Conservation (phyloP, 2,329 filamentous ascomycete species). For the Rhinocladiella similis region DNA sequence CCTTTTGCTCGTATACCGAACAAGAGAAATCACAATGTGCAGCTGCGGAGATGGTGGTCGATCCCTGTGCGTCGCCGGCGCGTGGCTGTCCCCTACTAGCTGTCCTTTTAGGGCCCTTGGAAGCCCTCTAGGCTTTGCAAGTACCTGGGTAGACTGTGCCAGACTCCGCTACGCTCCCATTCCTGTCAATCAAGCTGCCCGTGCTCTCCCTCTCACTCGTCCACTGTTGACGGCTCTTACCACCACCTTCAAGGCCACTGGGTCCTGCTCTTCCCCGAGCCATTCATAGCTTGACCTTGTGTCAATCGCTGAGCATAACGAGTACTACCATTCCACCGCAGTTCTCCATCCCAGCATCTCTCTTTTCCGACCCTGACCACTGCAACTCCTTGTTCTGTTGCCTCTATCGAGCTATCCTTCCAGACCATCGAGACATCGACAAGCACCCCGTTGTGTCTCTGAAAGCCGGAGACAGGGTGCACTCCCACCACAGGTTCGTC, state of each 20-base stretch:
- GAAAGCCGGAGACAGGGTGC: neutral
- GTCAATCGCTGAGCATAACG: neutral
- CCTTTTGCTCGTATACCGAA: neutral
- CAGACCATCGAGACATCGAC: neutral
- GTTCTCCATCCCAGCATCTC: neutral
- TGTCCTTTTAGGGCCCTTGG: neutral
- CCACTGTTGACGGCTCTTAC: neutral
- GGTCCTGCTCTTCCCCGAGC: slow-evolving; percentile 6
- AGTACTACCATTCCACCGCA: neutral
- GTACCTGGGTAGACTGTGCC: neutral
- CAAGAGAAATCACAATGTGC: neutral
- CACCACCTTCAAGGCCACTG: neutral
- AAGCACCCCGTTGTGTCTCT: neutral
- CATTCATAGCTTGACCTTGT: slow-evolving; percentile 7
- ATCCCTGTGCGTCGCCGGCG: slow-evolving; percentile 1
- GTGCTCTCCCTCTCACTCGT: neutral
- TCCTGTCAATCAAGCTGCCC: neutral
- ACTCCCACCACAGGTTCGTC: neutral
- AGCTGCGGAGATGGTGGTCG: neutral
- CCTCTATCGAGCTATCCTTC: neutral
- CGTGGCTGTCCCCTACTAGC: slow-evolving; percentile 1
- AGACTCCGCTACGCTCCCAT: neutral
- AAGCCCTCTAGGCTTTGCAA: neutral
- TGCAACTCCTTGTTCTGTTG: neutral
- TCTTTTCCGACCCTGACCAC: neutral